phyloP scores from a whole-genome alignment of 768 basidiomycete genomes.

The Termitomyces sp. region DNA sequence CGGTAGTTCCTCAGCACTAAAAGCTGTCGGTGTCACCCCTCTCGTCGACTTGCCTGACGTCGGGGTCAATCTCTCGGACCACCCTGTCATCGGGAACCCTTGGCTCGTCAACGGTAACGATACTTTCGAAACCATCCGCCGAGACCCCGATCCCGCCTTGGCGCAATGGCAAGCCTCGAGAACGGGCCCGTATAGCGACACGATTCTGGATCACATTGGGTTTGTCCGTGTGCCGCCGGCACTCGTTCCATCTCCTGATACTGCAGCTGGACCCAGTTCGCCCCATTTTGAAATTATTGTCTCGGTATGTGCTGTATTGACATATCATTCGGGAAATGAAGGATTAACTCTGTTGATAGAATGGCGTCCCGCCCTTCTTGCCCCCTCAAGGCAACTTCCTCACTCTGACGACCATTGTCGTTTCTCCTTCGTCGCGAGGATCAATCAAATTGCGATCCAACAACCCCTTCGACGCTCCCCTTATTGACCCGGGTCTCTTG shows the following conservation, averaged over 20 bases:
- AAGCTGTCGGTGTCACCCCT: constrained; percentile 20
- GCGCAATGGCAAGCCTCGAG: constrained; percentile 23
- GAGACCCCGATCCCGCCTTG: constrained; percentile 11
- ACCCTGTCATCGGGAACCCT: constrained; percentile 20
- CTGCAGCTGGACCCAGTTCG: constrained; percentile 25
- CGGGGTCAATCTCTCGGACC: constrained; percentile 32
- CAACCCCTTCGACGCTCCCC: constrained; percentile 38
- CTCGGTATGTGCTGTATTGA: constrained; percentile 15
- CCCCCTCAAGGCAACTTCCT: constrained; percentile 11
- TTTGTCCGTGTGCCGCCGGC: constrained; percentile 22
- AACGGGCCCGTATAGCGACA: constrained; percentile 25
- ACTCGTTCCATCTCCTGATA: constrained; percentile 16
- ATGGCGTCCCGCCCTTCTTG: background rate
- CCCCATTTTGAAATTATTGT: constrained; percentile 30
- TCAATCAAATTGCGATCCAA: constrained; percentile 27
- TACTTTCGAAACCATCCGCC: constrained; percentile 22
- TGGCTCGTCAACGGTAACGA: constrained; percentile 24
- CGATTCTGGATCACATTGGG: constrained; percentile 19
- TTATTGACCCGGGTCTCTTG: constrained; percentile 44
- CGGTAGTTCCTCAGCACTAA: constrained; percentile 22
- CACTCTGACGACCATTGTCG: constrained; percentile 5
- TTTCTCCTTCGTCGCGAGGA: constrained; percentile 4
- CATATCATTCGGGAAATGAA: background rate
- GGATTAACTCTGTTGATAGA: constrained; percentile 1
- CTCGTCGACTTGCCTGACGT: constrained; percentile 29